A percentile compares a stretch with the other conserved stretches of the same genome.
These are phyloP conservation scores for Phylloporus sp. DNA, from an alignment of 768 basidiomycete species.

Conservation along the genomic window DNA sequence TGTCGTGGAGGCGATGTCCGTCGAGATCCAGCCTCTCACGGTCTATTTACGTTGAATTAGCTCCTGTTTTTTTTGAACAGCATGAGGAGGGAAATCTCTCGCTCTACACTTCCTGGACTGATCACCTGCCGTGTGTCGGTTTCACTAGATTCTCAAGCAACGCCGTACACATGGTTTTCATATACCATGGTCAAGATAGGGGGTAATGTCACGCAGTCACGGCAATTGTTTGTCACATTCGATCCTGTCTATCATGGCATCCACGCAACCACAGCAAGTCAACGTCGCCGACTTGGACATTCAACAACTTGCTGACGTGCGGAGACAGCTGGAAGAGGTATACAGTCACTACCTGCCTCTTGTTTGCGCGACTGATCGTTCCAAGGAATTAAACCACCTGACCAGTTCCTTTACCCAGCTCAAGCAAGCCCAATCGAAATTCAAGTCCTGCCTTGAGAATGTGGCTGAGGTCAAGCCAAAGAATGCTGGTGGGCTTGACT, in stretches of 20 bases:
- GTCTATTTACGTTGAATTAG: conserved; percentile 22
- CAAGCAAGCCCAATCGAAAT: conserved; percentile 90
- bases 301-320: conserved; percentile 82
- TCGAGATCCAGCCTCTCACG: conserved; percentile 19
- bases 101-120: conserved; percentile 1
- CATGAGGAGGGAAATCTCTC: neutral
- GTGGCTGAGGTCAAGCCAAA: conserved; percentile 68
- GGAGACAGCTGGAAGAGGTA: conserved; percentile 90
- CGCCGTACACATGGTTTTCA: too few species aligned
- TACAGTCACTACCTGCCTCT: neutral
- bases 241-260: conserved; percentile 28
- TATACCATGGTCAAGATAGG: too few species aligned
- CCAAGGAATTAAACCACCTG: conserved; percentile 86
- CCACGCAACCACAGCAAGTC: conserved; percentile 60
- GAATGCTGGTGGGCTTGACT: conserved; percentile 49
- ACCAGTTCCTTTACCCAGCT: conserved; percentile 90
- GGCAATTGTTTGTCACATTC: neutral
- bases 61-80: conserved; percentile 10
- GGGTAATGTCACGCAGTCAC: conserved; percentile 6
- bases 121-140: neutral
- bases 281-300: conserved; percentile 81
- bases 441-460: conserved; percentile 81
- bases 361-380: neutral
- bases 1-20: conserved; percentile 24
- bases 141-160: too few species aligned